Conservation (phyloP, 169 alveolate species). For the Cryptosporidium andersoni region DNA sequence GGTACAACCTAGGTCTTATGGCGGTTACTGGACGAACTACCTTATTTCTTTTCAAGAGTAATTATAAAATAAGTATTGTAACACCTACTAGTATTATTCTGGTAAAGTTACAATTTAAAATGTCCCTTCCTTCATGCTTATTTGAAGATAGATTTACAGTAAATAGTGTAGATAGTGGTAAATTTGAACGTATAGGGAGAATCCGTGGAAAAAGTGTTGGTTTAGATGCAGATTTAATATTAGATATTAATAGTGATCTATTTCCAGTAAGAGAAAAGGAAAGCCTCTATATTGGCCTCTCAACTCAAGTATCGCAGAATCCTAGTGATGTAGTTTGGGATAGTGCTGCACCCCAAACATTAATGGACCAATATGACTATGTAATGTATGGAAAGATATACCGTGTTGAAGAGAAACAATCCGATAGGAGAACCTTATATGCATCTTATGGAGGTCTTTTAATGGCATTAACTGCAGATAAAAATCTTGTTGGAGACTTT, state of each 20-base stretch:
- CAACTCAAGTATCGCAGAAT: conserved; percentile 72
- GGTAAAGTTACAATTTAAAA: background rate
- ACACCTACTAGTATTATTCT: too few species aligned
- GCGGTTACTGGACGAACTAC: conserved; percentile 13
- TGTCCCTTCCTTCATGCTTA: conserved; percentile 72
- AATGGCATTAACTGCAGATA: conserved; percentile 90
- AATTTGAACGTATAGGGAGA: conserved; percentile 88
- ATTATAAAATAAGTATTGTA: too few species aligned
- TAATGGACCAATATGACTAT: conserved; percentile 86
- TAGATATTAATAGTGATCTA: conserved; percentile 87
- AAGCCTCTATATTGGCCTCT: conserved; percentile 73
- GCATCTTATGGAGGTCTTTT: conserved; percentile 91
- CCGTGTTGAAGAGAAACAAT: conserved; percentile 87
- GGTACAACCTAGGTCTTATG: background rate
- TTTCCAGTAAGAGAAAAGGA: conserved; percentile 85
- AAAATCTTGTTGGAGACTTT: conserved; percentile 88
- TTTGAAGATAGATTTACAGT: conserved; percentile 90
- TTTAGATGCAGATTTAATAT: conserved; percentile 88
- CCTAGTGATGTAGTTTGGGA: conserved; percentile 52
- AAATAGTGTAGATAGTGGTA: conserved; percentile 86
- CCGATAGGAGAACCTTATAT: conserved; percentile 85
- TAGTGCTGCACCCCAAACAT: conserved; percentile 70
- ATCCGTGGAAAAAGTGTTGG: conserved; percentile 89
- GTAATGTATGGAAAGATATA: conserved; percentile 90
- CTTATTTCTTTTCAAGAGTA: too few species aligned